Conservation (phyloP, 306 rosid species). For the Cucumis cinereus region DNA sequence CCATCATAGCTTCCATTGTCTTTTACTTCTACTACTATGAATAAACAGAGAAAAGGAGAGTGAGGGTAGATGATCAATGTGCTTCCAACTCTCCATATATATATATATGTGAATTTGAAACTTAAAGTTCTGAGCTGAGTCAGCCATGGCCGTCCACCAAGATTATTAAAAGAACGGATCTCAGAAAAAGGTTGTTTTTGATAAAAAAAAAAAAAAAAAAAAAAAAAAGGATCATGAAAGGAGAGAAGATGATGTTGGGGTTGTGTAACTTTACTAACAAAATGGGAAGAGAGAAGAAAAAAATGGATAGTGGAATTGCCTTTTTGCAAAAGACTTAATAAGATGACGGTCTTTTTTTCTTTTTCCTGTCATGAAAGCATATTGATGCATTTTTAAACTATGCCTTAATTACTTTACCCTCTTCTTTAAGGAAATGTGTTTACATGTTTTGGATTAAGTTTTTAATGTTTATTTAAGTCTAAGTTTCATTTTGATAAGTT, state of each 20-base stretch:
- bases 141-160: constrained; percentile 22
- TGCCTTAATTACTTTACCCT: background rate
- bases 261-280: constrained; percentile 22
- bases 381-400: background rate
- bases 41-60: background rate
- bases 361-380: constrained; percentile 2
- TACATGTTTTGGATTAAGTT: no score
- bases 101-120: constrained; percentile 4
- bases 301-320: background rate
- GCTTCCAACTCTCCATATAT: background rate
- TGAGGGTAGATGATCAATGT: background rate
- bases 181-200: background rate
- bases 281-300: background rate
- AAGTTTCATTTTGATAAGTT: background rate
- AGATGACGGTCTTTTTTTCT: background rate
- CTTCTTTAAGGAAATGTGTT: background rate
- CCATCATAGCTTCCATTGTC: constrained; percentile 18
- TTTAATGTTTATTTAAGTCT: no score
- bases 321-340: background rate
- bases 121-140: constrained; percentile 15
- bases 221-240: background rate
- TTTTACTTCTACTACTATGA: background rate
- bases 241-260: constrained; percentile 13
- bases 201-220: background rate
- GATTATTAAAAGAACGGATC: constrained; percentile 13